These are phyloP conservation scores for Cyanidium caldarium DNA, from an alignment of 23 red algal species.

Conservation along the genomic window DNA sequence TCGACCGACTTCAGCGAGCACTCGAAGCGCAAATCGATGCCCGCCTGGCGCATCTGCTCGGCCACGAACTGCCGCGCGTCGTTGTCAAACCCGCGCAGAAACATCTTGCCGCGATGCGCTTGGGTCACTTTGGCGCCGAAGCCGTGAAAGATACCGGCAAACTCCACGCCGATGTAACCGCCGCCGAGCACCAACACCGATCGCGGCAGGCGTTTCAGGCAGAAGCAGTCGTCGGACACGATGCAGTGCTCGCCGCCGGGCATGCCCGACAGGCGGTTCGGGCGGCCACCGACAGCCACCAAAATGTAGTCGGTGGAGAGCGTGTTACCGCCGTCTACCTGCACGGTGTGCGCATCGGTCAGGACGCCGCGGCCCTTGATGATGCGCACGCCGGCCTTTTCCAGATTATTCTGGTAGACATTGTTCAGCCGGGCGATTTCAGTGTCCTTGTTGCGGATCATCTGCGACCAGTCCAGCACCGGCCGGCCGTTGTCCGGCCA, in stretches of 20 bases:
- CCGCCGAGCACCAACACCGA: slow-evolving; percentile 55
- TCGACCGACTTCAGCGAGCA: slow-evolving; percentile 29
- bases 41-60: slow-evolving; percentile 55
- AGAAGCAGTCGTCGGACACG: slow-evolving; percentile 75
- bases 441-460: slow-evolving; percentile 83
- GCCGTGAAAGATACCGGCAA: slow-evolving; percentile 83
- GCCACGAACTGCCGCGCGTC: slow-evolving; percentile 71
- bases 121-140: slow-evolving; percentile 68
- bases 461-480: slow-evolving; percentile 45
- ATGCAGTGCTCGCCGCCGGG: slow-evolving; percentile 75
- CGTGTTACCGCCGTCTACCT: slow-evolving; percentile 15
- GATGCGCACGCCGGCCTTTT: slow-evolving; percentile 52
- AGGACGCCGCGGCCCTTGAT: slow-evolving; percentile 33
- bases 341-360: slow-evolving; percentile 65
- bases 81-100: slow-evolving; percentile 77
- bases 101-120: slow-evolving; percentile 60
- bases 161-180: slow-evolving; percentile 95
- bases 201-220: slow-evolving; percentile 49
- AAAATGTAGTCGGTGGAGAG: slow-evolving; percentile 73
- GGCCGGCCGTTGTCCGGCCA: slow-evolving; percentile 5
- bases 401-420: slow-evolving; percentile 61
- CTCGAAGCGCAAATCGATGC: slow-evolving; percentile 74
- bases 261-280: slow-evolving; percentile 58
- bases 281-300: slow-evolving; percentile 52
- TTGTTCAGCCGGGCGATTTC: slow-evolving; percentile 89